Base-by-base conservation (phyloP, 1,139 yeast genomes). In the Zhuliangozyma blackwelliae region DNA sequence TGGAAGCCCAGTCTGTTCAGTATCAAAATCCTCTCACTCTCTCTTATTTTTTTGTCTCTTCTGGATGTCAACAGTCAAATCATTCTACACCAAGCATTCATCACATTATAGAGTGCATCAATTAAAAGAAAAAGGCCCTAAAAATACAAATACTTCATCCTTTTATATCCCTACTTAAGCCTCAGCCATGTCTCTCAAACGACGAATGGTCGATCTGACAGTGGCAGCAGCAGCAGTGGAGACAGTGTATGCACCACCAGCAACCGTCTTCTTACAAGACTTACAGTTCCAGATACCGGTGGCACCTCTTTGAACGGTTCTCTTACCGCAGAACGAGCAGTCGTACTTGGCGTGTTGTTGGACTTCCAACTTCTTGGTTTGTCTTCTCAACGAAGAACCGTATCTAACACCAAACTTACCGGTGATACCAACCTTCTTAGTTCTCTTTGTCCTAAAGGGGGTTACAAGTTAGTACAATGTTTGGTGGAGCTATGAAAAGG, bases 331-430 rank as follows among this genome's bases (percentile, higher is more conserved):
- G 97, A 92, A 92, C 52, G 98, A 82, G 77, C 97, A 92, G 74
- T 87, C 95, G 83, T 92, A 94, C 71, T 87, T 88, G 65, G 98
- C 87, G 77, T 92, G 98, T 74, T 90, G 97, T 77, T 89, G 97
- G 64, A 88, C 85, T 79, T 94, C 98, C 76, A 94, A 79, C 83
- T 92, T 92, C 85, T 90, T 90, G 81, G 96, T 87, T 78, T 89
- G 97, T 81, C 97, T 90, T 86, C 99, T 90, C 75, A 92, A 82
- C 57, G 99, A 94, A 65, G 98, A 92, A 90, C 99, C 97, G 79
- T 92, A 92, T 84, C 98, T 90, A 78, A 92, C 97, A 87, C 97
- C 99, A 84, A 88, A 92, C 82, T 94, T 94, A 83, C 99, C 99
- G 75, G 99, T 92, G 81, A 92, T 92, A 77, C 99, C 99, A 72